Base-by-base conservation (phyloP, 1,284 basidiomycete species). In the Chalciporus sp. region DNA sequence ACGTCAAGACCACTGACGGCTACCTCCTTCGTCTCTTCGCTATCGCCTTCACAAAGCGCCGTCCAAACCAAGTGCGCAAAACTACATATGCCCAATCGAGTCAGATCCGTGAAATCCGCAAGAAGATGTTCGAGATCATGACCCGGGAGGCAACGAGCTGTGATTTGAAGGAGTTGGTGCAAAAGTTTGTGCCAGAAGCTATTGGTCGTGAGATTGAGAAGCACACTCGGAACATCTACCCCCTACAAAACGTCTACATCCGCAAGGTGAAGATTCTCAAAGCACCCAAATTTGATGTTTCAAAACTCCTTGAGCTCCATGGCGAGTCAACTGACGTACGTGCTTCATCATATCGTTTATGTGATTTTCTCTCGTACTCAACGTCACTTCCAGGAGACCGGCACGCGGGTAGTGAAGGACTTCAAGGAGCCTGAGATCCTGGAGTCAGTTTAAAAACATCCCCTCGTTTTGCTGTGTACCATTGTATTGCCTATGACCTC, bases 121-220 rank as follows among this genome's bases (percentile, higher is more conserved):
- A 94, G 77, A 98, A 98, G 88, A 99, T 99, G 96, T 95, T 97
- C 70, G 97, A 99, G 84, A 98, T 99, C 77, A 98, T 99, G 87
- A 94, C 87, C 61, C 88, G 96, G 66, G 97, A 99, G 79, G 92
- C 94, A 56, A 85, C 92, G 61, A 92, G 88, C 68, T 96, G 94
- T 73, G 97, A 99, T 77, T 78, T 99, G 78, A 98, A 98, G 86
- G 95, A 98, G 79, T 73, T 97, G 67, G 93, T 98, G 61, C 91
- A 94, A 81, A 99, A 99, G 86, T 98, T 99, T 74, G 89, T 99
- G 56, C 96, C 97, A 51, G 97, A 99, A 81, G 94, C 94, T 58
- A 99, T 99, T 69, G 97, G 97, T 66, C 90, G 95, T 67, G 97
- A 99, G 84, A 99, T 99, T 65, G 97, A 99, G 86, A 99, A 99